Evolutionary conservation across 75 land plant species (phyloP).

Genomic region (Pinus tabuliformis): DNA sequence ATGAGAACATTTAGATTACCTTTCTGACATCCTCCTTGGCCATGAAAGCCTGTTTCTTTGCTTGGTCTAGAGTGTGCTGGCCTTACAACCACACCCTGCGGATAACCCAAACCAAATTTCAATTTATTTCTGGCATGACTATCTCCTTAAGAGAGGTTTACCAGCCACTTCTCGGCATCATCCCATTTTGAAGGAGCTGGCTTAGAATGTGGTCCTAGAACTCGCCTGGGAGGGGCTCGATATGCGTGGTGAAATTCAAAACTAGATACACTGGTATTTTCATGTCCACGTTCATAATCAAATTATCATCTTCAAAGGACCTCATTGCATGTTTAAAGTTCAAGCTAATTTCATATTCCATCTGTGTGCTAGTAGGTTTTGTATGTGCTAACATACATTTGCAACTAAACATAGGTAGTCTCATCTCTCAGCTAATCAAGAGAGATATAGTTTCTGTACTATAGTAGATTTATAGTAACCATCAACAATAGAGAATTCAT

Average conservation of each 20-base stretch:
- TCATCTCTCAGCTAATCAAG: no score
- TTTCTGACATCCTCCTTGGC: constrained; percentile 13
- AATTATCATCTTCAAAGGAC: constrained; percentile 9
- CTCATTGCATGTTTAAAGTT: constrained; percentile 3
- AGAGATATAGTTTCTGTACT: no score
- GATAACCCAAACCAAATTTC: constrained; percentile 19
- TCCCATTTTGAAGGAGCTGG: constrained; percentile 94
- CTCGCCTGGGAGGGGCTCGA: constrained; percentile 13
- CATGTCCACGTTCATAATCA: constrained; percentile 41
- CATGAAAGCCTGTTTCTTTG: constrained; percentile 18
- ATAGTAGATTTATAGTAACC: no score
- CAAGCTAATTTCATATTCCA: background rate
- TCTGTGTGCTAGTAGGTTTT: constrained; percentile 4
- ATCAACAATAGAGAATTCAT: no score
- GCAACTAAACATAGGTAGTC: no score
- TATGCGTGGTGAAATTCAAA: constrained; percentile 44
- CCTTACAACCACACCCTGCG: constrained; percentile 12
- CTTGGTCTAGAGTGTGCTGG: background rate
- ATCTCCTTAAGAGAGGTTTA: constrained; percentile 34
- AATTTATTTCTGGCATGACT: constrained; percentile 11
- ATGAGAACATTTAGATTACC: constrained; percentile 1
- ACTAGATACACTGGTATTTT: constrained; percentile 34
- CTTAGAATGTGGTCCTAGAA: constrained; percentile 48
- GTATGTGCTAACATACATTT: background rate
- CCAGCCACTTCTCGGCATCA: constrained; percentile 94